Base-by-base conservation (phyloP, 2,329 filamentous ascomycete species). In the Fusarium pseudoanthophilum region DNA sequence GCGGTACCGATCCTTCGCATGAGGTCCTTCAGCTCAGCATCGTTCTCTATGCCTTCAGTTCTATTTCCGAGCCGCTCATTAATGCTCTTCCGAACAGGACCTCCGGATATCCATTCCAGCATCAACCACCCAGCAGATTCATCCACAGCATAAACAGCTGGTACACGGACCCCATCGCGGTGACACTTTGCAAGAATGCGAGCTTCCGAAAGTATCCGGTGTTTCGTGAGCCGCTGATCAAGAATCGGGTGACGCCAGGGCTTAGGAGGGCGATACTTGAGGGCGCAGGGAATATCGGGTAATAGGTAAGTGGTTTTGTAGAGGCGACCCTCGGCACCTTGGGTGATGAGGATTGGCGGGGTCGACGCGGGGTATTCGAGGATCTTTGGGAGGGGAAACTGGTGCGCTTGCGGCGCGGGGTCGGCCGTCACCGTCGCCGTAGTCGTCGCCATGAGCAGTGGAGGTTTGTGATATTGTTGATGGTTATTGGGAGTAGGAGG, bases 311-410 rank as follows among this genome's bases (percentile, higher is more conserved):
- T 91, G 24, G 94, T 95, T 82, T 91, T 92, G 89, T 97, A 98
- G 80, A 99, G 90, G 74, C 95, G 94, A 68, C 94, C 95, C 89
- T 99, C 96, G 80, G 96, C 96, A 84, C 96, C 96, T 87, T 98
- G 96, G 64, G 94, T 92, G 77, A 98, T 90, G 79, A 97, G 92
- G 55, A 80, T 82, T 72, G 94, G 90, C 55, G 89, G 83, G 75
- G 86, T 82, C 43, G 89, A 85, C 70, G 88, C 85, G 80, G 89
- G 88, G 84, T 90, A 85, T 66, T 87, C 86, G 82, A 95, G 92
- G 75, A 92, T 88, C 39, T 86, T 82, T 42, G 92, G 92, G 71
- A 93, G 90, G 74, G 86, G 83, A 76, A 86, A 86, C 64, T 76
- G 70, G 57, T 80, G 76, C 30, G 72, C 60, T 58, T 78, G 72